Base-by-base conservation (phyloP, 345 rosid species). In the Aquilaria sinensis region DNA sequence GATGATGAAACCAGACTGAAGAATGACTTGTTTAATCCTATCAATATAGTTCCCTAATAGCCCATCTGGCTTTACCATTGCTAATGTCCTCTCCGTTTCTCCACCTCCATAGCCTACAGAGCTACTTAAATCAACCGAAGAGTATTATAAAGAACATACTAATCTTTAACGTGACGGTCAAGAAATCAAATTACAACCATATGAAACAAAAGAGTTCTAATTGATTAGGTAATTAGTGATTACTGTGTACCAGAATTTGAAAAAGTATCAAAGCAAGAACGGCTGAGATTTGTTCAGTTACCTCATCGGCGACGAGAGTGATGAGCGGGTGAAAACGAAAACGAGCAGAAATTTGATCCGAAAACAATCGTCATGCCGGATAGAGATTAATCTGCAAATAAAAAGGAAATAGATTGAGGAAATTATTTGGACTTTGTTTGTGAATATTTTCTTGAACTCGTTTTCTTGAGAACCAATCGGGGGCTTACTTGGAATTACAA, bases 31-130 rank as follows among this genome's bases (percentile, higher is more conserved):
- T 70, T 80, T 87, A 61, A 92, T 83, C 23, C 57, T 65, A 9
- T 80, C 85, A 50, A 83, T 77, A 68, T 81, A 80, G 68, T 87
- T 84, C 61, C 96, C 84, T 1, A 67, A 62, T 63, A 89, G 56
- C 55, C 98, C 96, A 65, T 92, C 98, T 12, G 93, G 96, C 76
- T 92, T 89, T 68, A 92, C 74, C 65, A 92, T 83, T 45, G 82
- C 96, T 58, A 92, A 41, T 16, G 96, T 92, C 65, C 74, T 82
- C 75, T 84, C 90, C 66, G 59, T 59, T 47, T 62, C 76, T 32
- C 48, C 29, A 62, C 52, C 67, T 58, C 65, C 85, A 47, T 64
- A 49, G 14, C 82, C 72, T 23, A 74, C 73, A 74, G 72, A 72
- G 72, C 89, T 80, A 23, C 0, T 23, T 23, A 65, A 56, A 63